Evolutionary conservation across 2,329 filamentous ascomycete species (phyloP).

Genomic region (Orbilia quercus): DNA sequence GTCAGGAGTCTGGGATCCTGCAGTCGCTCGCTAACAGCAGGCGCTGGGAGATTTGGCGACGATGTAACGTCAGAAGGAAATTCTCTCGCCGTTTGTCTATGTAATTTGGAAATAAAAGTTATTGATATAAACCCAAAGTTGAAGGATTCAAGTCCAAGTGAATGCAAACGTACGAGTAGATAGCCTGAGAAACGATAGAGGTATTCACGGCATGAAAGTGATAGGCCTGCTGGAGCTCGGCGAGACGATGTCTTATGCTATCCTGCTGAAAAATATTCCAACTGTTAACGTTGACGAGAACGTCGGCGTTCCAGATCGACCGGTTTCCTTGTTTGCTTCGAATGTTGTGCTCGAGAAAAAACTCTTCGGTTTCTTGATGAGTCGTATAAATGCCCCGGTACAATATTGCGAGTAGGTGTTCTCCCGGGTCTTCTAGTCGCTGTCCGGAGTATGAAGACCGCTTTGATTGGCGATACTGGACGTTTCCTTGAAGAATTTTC

Average conservation of each 20-base stretch:
- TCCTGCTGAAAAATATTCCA: conserved; percentile 27
- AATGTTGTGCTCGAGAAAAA: conserved; percentile 9
- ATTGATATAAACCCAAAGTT: not conserved
- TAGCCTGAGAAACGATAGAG: conserved; percentile 17
- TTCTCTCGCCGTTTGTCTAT: conserved; percentile 23
- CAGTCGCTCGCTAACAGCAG: conserved; percentile 11
- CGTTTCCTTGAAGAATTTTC: conserved; percentile 17
- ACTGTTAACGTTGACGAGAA: conserved; percentile 1
- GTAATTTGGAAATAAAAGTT: not conserved
- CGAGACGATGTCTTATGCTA: conserved; percentile 3
- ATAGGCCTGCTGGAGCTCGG: conserved; percentile 16
- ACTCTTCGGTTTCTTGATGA: conserved; percentile 15
- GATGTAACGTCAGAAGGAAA: not conserved
- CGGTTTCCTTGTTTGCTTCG: conserved; percentile 9
- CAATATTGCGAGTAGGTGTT: conserved; percentile 7
- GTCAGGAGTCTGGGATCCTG: conserved; percentile 23
- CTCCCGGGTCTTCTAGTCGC: conserved; percentile 4
- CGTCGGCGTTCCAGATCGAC: conserved; percentile 17
- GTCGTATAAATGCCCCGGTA: conserved; percentile 3
- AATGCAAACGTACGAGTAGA: conserved; percentile 7
- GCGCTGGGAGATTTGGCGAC: not conserved
- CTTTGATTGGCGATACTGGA: conserved; percentile 8
- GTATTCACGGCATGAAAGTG: conserved; percentile 18
- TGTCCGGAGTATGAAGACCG: conserved; percentile 8
- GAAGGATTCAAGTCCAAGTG: not conserved